Base-by-base conservation (phyloP, 2,329 filamentous ascomycete genomes). In the Knoxdaviesia capensis region DNA sequence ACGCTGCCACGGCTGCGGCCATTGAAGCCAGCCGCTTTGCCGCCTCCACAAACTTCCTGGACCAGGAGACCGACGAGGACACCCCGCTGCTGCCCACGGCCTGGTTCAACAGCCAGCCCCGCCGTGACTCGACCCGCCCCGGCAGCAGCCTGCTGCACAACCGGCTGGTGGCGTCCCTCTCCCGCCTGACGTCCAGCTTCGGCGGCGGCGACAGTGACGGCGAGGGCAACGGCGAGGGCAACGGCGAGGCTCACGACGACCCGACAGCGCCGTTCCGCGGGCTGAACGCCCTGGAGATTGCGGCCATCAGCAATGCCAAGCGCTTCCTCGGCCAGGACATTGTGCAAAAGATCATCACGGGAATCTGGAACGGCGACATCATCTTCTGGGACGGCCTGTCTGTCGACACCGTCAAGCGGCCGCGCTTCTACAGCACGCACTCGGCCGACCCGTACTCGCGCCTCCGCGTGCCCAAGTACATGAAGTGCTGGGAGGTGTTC, bases 211-310 rank as follows among this genome's bases (percentile, higher is more conserved):
- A 53, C 11, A 50, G 50, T 29, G 55, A 56, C 36, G 60, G 61
- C 39, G 57, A 60, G 20, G 47, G 55, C 5, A 53, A 56, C 1
- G 63, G 64, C 4, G 65, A 70, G 4, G n/a, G n/a, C 20, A 20
- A 20, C 20, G 20, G 20, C 20, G 20, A 20, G 20, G 59, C 64
- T 5, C 65, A 70, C 7, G 66, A 71, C 6, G 72, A 81, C 40
- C 74, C 80, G 31, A 80, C 79, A 0, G 69, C 73, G 0, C 71
- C 77, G 1, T 93, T 93, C 54, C 74, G 76, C 34, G 77, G 79
- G 11, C 66, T 94, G 39, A 94, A 90, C 55, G 85, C 84, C 2
- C 66, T 96, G 10, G 85, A 93, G 54, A 87, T 93, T 51, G 85
- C 84, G 30, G 77, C 80, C 38, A 75, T 92, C 20, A 79, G 79